Evolutionary conservation across 2,329 filamentous ascomycete genomes (phyloP), one percentile per base, ranked within the genome.

Genomic region (Cercospora zeae-maydis): DNA sequence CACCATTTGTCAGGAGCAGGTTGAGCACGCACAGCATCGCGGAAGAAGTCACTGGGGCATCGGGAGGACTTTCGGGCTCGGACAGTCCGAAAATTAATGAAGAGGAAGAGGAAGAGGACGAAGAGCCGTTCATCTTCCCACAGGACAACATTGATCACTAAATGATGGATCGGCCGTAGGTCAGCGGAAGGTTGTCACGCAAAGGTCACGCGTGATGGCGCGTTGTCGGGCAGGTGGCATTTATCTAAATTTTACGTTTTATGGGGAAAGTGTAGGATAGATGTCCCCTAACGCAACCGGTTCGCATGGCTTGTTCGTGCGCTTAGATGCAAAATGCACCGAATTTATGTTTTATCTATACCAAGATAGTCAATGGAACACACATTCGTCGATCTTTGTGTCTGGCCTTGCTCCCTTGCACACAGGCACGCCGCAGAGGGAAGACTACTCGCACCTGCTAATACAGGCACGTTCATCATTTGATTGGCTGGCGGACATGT

Each of bases 1-100:
- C 92, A 0, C 95, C 95, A 3, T 92, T 93, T 10, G 92, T 98
- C 30, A 93, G 93, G 19, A 97, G 93, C 7, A 86, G 95, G n/a
- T 80, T 99, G 21, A 96, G 92, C 73, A 92, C 95, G 66, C 93
- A 96, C 72, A 95, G 91, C 57, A 91, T 95, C 64, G 87, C 87
- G 47, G 89, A 91, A 73, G 69, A 67, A 74, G 71, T 63, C 73
- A 66, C 66, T 70, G 72, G 63, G 69, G 75, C 58, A 68, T 69
- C 65, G 11, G 63, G 65, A 27, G 66, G 59, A 7, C 66, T 66
- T 4, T 64, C 68, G 19, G 69, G 66, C 3, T 66, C 64, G 7
- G 65, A 66, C 16, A 70, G 69, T 37, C 64, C 69, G 0, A 61
- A 63, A 34, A 64, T 64, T 19, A 58, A 64, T n/a, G 64, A 65